phyloP scores from a whole-genome alignment of 768 basidiomycete species.

The Naematelia encephala region DNA sequence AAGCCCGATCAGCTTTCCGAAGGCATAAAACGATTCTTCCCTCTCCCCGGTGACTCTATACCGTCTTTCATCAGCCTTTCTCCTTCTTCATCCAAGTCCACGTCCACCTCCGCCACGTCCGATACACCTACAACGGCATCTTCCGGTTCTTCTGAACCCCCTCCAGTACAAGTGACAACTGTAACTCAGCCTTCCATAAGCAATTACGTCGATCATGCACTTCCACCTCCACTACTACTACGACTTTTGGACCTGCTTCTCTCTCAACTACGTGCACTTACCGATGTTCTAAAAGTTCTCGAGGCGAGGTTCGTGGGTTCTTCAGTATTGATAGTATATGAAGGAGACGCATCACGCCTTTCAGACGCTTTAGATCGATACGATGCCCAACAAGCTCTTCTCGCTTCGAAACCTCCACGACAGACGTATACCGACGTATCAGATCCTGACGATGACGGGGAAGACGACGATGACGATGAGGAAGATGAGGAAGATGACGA shows the following conservation, averaged over 20 bases:
- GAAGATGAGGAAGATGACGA: conserved; percentile 40
- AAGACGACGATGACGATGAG: conserved; percentile 26
- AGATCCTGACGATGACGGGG: conserved; percentile 47
- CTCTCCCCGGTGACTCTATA: conserved; percentile 46
- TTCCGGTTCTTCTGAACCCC: not conserved
- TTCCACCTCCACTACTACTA: conserved; percentile 54
- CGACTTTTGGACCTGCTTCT: conserved; percentile 61
- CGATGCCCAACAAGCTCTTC: conserved; percentile 15
- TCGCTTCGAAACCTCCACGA: not conserved
- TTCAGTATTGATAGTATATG: conserved; percentile 78
- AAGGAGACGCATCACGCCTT: conserved; percentile 58
- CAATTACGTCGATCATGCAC: conserved; percentile 13
- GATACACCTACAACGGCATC: not conserved
- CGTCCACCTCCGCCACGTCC: conserved; percentile 6
- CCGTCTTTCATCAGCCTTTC: conserved; percentile 13
- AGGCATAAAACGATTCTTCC: conserved; percentile 79
- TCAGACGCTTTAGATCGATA: conserved; percentile 40
- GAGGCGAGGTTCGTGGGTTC: conserved; percentile 79
- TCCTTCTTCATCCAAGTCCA: conserved; percentile 15
- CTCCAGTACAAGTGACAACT: conserved; percentile 9
- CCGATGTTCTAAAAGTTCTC: conserved; percentile 55
- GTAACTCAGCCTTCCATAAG: not conserved
- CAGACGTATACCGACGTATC: not conserved
- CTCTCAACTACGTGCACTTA: conserved; percentile 54
- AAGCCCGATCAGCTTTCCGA: conserved; percentile 65